These are phyloP conservation scores for Elongisporangium anandrum DNA, from an alignment of 352 stramenopile species.

Conservation along the genomic window DNA sequence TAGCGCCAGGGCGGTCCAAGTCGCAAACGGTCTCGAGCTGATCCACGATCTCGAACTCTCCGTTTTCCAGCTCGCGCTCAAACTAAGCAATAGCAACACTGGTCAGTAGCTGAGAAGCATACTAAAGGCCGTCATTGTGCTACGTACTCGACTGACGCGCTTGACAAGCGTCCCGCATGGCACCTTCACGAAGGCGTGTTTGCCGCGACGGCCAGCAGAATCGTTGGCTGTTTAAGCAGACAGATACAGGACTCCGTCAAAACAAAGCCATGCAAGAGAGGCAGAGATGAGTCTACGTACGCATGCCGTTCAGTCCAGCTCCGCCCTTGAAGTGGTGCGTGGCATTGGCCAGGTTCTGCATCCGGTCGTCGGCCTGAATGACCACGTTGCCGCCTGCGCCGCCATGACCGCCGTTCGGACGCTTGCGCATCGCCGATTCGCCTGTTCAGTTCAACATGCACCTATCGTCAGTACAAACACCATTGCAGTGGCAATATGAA, in stretches of 20 bases:
- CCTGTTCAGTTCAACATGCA: neutral
- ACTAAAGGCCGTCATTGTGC: conserved; percentile 1
- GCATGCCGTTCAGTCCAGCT: conserved; percentile 75
- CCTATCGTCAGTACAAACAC: neutral
- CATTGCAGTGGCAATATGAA: neutral
- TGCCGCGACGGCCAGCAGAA: conserved; percentile 66
- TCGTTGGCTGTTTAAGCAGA: conserved; percentile 88
- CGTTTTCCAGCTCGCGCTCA: conserved; percentile 67
- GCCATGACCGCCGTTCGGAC: conserved; percentile 81
- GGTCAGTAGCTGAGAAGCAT: neutral
- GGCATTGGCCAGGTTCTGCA: conserved; percentile 82
- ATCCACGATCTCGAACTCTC: conserved; percentile 81
- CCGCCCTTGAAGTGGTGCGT: conserved; percentile 84
- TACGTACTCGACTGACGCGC: conserved; percentile 68
- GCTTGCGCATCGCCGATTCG: conserved; percentile 66
- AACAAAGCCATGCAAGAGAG: conserved; percentile 1
- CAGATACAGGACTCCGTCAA: neutral
- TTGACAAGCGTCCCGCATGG: conserved; percentile 86
- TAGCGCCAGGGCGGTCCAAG: conserved; percentile 63
- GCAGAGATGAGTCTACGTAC: conserved; percentile 36
- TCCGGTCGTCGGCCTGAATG: conserved; percentile 61
- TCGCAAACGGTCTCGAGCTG: conserved; percentile 72
- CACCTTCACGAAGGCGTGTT: conserved; percentile 78
- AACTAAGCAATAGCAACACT: conserved; percentile 22
- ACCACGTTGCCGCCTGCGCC: conserved; percentile 79